phyloP scores from a whole-genome alignment of 1,284 basidiomycete species.

The Psilocybe mexicana region DNA sequence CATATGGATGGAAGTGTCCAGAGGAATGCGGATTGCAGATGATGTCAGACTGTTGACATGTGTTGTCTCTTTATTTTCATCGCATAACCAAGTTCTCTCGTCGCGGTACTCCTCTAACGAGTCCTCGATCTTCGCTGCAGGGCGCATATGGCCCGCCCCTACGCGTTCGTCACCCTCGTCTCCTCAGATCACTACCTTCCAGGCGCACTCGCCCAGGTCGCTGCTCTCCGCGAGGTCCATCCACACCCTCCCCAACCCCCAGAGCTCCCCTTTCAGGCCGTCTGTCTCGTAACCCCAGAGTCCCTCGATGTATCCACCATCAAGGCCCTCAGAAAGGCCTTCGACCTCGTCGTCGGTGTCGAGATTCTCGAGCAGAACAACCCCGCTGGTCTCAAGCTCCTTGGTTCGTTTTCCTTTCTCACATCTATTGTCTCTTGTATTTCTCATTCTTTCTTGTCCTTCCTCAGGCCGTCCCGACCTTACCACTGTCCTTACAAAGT shows the following conservation, averaged over 20 bases:
- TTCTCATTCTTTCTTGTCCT: conserved; percentile 12
- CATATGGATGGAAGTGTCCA: not conserved
- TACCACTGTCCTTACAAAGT: conserved; percentile 89
- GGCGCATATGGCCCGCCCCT: conserved; percentile 56
- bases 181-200: conserved; percentile 91
- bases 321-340: conserved; percentile 78
- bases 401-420: conserved; percentile 62
- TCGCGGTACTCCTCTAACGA: not conserved
- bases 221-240: conserved; percentile 82
- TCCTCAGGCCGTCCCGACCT: conserved; percentile 87
- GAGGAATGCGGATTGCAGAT: conserved; percentile 20
- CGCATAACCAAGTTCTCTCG: not conserved
- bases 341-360: conserved; percentile 88
- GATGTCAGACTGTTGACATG: conserved; percentile 27
- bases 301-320: conserved; percentile 87
- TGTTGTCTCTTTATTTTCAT: conserved; percentile 25
- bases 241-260: conserved; percentile 51
- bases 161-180: conserved; percentile 88
- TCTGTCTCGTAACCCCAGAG: conserved; percentile 93
- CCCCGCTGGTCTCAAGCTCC: conserved; percentile 66
- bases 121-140: conserved; percentile 14
- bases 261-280: conserved; percentile 76
- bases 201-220: conserved; percentile 85
- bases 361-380: conserved; percentile 78
- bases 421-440: conserved; percentile 15